Evolutionary conservation across 495 filamentous ascomycete species (phyloP), one percentile per base, ranked within the genome.

Genomic region (Jackrogersella multiformis): DNA sequence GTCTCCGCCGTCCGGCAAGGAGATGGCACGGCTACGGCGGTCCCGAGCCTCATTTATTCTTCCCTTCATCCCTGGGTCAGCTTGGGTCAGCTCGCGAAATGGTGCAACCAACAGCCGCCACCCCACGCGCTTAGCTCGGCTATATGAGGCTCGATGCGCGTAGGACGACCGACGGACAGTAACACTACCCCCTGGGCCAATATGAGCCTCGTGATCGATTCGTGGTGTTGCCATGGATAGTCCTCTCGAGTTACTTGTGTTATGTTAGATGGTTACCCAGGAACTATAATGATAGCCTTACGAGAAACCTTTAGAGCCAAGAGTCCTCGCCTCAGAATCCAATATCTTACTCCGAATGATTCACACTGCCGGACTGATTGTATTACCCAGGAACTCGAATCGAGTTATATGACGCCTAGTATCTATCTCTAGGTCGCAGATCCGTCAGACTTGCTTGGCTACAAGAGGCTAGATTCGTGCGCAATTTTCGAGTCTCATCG

Each of bases 71-170:
- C 16, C 18, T 55, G 4, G 6, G 36, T 42, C 36, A 16, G 57
- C 12, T 51, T 55, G 4, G 6, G 36, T 42, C 36, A 16, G 57
- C 12, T 51, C 15, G 58, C 13, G 34, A 51, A 35, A 59, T 32
- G 18, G 45, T 67, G 46, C 62, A 57, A 66, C 44, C 39, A 49
- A 58, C 41, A 38, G 16, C 36, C 6, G 26, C 26, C 57, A 62
- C 52, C 61, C 41, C 56, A 34, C 62, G 64, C 61, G 61, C 62
- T 66, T 64, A 66, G 45, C 61, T 62, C 67, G 66, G 64, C 62
- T 66, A 61, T 54, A 38, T 44, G 54, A 59, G 52, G 65, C 55
- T 69, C 61, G 16, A 61, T 32, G 44, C 28, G 36, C 53, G 51
- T 62, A 54, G 26, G 54, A 48, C 32, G 28, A 23, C 48, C 58